Conservation (phyloP, 2,329 filamentous ascomycete genomes). For the Microcyclosporella mali region DNA sequence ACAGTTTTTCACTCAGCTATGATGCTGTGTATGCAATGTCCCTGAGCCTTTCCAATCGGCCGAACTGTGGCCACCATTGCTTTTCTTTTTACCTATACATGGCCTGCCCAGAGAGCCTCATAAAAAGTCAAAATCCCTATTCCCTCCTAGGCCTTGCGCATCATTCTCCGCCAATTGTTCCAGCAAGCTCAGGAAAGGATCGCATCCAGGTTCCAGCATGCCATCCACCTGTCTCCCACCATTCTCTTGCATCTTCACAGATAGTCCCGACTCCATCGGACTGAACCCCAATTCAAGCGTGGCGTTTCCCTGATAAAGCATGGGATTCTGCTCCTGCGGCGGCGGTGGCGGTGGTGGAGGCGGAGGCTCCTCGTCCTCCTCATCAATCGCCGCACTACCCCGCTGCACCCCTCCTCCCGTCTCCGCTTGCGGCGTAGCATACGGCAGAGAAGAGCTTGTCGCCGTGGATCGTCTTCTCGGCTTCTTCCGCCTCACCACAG, state of each 20-base stretch:
- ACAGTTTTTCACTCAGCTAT: neutral
- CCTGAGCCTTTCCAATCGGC: too few relatives aligned
- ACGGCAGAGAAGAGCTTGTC: slow-evolving; percentile 17
- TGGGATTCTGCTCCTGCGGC: slow-evolving; percentile 16
- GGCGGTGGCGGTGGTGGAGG: too few relatives aligned
- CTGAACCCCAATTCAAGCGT: slow-evolving; percentile 37
- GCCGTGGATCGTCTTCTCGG: slow-evolving; percentile 22
- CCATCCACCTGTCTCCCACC: slow-evolving; percentile 13
- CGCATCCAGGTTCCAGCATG: slow-evolving; percentile 54
- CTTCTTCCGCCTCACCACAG: slow-evolving; percentile 7
- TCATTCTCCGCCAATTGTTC: slow-evolving; percentile 82
- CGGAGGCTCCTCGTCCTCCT: slow-evolving; percentile 7
- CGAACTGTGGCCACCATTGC: too few relatives aligned
- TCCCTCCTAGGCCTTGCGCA: slow-evolving; percentile 55
- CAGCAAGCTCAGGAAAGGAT: slow-evolving; percentile 71
- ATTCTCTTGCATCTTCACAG: slow-evolving; percentile 5
- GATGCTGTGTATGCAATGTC: too few relatives aligned
- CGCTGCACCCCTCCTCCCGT: neutral
- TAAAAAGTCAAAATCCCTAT: slow-evolving; percentile 74
- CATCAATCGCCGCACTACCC: neutral
- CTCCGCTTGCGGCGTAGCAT: slow-evolving; percentile 18
- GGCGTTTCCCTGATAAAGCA: slow-evolving; percentile 32
- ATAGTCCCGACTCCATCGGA: slow-evolving; percentile 18
- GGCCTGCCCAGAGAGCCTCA: neutral
- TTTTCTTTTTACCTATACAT: too few relatives aligned